These are phyloP conservation scores for Physcomitrellopsis africana DNA, from an alignment of 225 moss, liverwort and hornwort species.

Conservation along the genomic window DNA sequence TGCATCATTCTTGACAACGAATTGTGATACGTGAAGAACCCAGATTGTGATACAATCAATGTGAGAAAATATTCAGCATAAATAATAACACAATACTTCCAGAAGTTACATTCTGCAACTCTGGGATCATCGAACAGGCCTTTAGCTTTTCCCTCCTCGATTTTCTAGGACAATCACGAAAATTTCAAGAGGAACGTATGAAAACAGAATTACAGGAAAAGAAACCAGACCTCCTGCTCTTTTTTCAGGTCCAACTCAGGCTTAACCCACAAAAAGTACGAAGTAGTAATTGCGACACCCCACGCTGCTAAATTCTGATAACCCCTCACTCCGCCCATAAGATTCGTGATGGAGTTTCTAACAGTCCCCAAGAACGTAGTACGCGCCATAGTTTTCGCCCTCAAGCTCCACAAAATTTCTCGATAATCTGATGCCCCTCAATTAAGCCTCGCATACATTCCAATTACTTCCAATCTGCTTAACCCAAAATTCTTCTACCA, in stretches of 20 bases:
- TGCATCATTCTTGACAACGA: no score
- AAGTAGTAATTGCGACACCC: slow-evolving; percentile 75
- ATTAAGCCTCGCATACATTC: slow-evolving; percentile 1
- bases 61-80: no score
- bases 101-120: no score
- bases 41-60: no score
- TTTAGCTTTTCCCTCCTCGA: slow-evolving; percentile 2
- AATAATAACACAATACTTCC: background rate
- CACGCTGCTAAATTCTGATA: slow-evolving; percentile 85
- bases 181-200: background rate
- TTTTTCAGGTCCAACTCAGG: slow-evolving; percentile 77
- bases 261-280: slow-evolving; percentile 89
- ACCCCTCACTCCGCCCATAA: slow-evolving; percentile 86
- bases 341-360: slow-evolving; percentile 60
- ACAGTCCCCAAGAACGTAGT: slow-evolving; percentile 66
- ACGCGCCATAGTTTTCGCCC: slow-evolving; percentile 63
- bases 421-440: slow-evolving; percentile 11
- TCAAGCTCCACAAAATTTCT: background rate
- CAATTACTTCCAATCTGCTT: slow-evolving; percentile 11
- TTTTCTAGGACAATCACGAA: background rate
- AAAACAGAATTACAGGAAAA: slow-evolving; percentile 3
- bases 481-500: background rate
- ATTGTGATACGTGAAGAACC: no score
- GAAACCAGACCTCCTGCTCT: slow-evolving; percentile 73
- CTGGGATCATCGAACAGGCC: background rate